These are phyloP conservation scores for Wickerhamiella sergipiensis DNA, from an alignment of 805 yeast genomes.

Conservation along the genomic window DNA sequence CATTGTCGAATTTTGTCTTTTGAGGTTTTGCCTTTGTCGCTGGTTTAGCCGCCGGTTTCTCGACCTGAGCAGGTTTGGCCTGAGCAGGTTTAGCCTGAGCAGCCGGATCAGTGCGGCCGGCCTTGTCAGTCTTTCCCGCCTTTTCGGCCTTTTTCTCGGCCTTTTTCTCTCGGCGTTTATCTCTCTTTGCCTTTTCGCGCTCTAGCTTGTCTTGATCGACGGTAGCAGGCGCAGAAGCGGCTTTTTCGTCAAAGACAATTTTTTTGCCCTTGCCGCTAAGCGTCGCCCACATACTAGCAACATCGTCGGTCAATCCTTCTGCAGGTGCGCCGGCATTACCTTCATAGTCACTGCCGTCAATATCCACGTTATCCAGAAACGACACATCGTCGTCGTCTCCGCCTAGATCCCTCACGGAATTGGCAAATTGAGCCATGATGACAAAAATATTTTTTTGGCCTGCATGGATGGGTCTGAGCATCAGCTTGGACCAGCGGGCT, in stretches of 20 bases:
- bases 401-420: slow-evolving; percentile 69
- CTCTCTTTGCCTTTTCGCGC: slow-evolving; percentile 11
- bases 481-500: too few species aligned
- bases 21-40: slow-evolving; percentile 19
- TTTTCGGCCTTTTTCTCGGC: slow-evolving; percentile 6
- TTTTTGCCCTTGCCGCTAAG: slow-evolving; percentile 14
- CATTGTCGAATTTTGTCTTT: not conserved
- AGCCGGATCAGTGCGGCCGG: too few species aligned
- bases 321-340: slow-evolving; percentile 20
- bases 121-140: slow-evolving; percentile 7
- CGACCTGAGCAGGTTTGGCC: too few species aligned
- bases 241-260: slow-evolving; percentile 17
- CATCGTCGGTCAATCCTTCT: slow-evolving; percentile 10
- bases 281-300: slow-evolving; percentile 17
- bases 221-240: slow-evolving; percentile 13
- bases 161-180: slow-evolving; percentile 15
- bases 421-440: slow-evolving; percentile 31
- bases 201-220: slow-evolving; percentile 14
- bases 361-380: slow-evolving; percentile 41
- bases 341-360: slow-evolving; percentile 23
- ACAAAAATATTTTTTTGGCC: not conserved
- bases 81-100: too few species aligned
- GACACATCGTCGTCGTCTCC: slow-evolving; percentile 75
- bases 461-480: not conserved
- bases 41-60: slow-evolving; percentile 1